Conservation (phyloP, 2,329 filamentous ascomycete species). For the Helotiales sp. region DNA sequence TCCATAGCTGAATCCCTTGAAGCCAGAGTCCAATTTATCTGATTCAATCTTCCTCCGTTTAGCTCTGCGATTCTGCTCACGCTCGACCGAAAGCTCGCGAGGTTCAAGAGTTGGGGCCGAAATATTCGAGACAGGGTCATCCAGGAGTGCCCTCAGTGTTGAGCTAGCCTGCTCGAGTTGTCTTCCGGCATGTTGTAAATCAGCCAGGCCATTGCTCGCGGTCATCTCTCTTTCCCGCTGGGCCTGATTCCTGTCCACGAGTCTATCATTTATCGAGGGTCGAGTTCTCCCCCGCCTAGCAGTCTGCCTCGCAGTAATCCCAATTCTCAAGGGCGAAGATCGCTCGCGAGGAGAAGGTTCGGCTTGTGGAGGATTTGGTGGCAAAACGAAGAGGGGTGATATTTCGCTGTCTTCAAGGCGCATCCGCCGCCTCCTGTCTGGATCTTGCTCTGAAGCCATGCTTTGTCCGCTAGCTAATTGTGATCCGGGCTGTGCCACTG, state of each 20-base stretch:
- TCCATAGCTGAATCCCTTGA: conserved; percentile 75
- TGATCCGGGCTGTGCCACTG: conserved; percentile 28
- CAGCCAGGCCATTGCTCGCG: conserved; percentile 28
- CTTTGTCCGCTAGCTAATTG: conserved; percentile 27
- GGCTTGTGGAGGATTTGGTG: conserved; percentile 22
- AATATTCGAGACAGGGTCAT: conserved; percentile 36
- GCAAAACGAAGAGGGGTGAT: conserved; percentile 38
- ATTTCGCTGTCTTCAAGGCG: conserved; percentile 26
- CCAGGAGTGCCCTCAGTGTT: conserved; percentile 36
- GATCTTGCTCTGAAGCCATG: conserved; percentile 40
- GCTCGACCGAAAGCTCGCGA: conserved; percentile 37
- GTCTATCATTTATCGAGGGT: conserved; percentile 38
- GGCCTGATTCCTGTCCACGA: conserved; percentile 39
- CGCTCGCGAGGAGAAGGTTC: conserved; percentile 25
- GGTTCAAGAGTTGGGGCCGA: conserved; percentile 31
- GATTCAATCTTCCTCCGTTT: conserved; percentile 76
- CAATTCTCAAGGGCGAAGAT: conserved; percentile 9
- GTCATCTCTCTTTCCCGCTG: conserved; percentile 25
- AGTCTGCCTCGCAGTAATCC: conserved; percentile 6
- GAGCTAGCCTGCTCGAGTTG: conserved; percentile 39
- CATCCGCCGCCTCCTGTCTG: conserved; percentile 24
- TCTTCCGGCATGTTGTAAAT: conserved; percentile 36
- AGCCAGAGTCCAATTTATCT: conserved; percentile 55
- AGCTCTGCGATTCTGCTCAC: conserved; percentile 56
- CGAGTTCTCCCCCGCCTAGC: conserved; percentile 31